Conservation (phyloP, 495 filamentous ascomycete genomes). For the Xylaria cubensis region DNA sequence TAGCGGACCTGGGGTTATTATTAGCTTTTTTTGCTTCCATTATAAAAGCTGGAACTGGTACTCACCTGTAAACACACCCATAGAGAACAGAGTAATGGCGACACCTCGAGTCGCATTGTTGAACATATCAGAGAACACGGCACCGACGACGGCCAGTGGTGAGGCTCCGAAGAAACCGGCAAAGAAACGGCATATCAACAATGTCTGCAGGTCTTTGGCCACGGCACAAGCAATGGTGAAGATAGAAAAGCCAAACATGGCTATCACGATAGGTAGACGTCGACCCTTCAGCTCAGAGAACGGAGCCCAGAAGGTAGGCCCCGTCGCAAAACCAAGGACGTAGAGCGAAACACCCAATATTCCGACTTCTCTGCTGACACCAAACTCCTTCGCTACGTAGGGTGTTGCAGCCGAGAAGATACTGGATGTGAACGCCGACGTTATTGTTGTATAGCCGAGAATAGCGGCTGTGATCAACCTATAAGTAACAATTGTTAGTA, state of each 20-base stretch:
- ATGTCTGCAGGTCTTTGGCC: slow-evolving; percentile 80
- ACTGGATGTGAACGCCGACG: slow-evolving; percentile 72
- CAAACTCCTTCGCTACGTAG: slow-evolving; percentile 58
- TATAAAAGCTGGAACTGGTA: too few species aligned
- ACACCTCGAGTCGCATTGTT: slow-evolving; percentile 78
- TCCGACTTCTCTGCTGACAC: slow-evolving; percentile 65
- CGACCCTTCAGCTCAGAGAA: slow-evolving; percentile 81
- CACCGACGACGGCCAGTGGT: slow-evolving; percentile 83
- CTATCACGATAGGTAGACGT: slow-evolving; percentile 70
- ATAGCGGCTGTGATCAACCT: slow-evolving; percentile 72
- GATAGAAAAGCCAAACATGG: slow-evolving; percentile 80
- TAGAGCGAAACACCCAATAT: slow-evolving; percentile 72
- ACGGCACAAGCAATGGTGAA: slow-evolving; percentile 76
- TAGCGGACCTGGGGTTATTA: slow-evolving; percentile 62
- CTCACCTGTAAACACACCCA: slow-evolving; percentile 72
- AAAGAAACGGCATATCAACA: slow-evolving; percentile 86
- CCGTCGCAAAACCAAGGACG: slow-evolving; percentile 74
- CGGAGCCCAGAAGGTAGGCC: slow-evolving; percentile 71
- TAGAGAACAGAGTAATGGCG: slow-evolving; percentile 82
- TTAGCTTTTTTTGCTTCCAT: too few species aligned
- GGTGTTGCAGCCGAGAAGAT: slow-evolving; percentile 71
- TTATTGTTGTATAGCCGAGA: slow-evolving; percentile 79
- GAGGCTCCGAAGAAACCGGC: slow-evolving; percentile 77
- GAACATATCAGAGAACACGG: slow-evolving; percentile 89
- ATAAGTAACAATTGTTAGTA: not conserved